Evolutionary conservation across 2,329 filamentous ascomycete genomes (phyloP).

Genomic region (Aspergillus chevalieri): DNA sequence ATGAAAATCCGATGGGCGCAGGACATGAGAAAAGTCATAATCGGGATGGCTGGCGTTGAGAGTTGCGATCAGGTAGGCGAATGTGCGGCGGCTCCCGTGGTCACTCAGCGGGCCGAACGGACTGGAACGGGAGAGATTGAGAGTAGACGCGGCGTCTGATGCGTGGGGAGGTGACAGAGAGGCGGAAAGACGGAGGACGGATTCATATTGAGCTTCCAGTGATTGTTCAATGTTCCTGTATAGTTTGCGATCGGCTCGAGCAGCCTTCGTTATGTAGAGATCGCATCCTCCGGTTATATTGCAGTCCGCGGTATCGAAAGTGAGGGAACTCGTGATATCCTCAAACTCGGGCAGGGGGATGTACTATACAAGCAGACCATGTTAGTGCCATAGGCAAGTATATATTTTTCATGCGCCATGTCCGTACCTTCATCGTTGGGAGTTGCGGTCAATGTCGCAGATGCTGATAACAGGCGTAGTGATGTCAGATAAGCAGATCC

Average conservation of each 20-base stretch:
- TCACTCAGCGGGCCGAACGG: constrained; percentile 89
- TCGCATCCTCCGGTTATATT: constrained; percentile 91
- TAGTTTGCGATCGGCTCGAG: constrained; percentile 90
- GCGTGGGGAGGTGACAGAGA: constrained; percentile 79
- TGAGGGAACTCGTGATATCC: constrained; percentile 83
- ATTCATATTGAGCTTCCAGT: constrained; percentile 84
- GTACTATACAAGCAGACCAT: constrained; percentile 55
- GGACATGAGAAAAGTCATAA: constrained; percentile 92
- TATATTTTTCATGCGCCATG: neutral
- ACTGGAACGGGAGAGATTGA: constrained; percentile 79
- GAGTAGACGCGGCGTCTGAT: constrained; percentile 56
- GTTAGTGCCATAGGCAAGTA: neutral
- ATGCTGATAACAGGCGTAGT: constrained; percentile 1
- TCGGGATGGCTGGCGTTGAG: constrained; percentile 92
- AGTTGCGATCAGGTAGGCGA: constrained; percentile 93
- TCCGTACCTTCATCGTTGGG: constrained; percentile 16
- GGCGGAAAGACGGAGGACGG: constrained; percentile 76
- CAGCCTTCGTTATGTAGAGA: constrained; percentile 94
- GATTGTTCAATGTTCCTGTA: constrained; percentile 93
- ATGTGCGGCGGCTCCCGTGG: constrained; percentile 80
- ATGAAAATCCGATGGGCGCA: constrained; percentile 84
- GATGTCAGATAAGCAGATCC: constrained; percentile 1
- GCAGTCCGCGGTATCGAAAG: constrained; percentile 90
- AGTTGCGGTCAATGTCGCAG: neutral
- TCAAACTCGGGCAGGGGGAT: constrained; percentile 87